Conservation (phyloP, 2,329 filamentous ascomycete genomes). For the Onygena corvina region DNA sequence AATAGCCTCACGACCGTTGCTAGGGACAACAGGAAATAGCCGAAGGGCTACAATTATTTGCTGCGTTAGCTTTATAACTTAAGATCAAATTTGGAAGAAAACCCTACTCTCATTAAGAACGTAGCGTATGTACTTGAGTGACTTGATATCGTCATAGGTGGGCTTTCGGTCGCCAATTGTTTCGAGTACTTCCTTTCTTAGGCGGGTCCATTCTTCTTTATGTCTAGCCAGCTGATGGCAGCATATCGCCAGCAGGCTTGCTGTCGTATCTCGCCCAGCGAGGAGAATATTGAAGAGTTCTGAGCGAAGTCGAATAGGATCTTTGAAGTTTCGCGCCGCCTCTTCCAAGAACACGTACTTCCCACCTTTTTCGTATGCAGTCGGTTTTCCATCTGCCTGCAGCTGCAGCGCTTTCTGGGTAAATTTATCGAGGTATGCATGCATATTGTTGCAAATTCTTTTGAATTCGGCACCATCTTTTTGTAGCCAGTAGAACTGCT, state of each 20-base stretch:
- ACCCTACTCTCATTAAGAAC: conserved; percentile 27
- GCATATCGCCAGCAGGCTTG: conserved; percentile 35
- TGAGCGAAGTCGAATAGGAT: conserved; percentile 37
- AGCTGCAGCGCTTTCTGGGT: conserved; percentile 20
- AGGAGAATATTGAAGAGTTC: conserved; percentile 43
- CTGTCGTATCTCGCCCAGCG: conserved; percentile 46
- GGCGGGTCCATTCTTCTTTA: conserved; percentile 26
- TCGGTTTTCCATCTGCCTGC: conserved; percentile 15
- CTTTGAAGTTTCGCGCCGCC: conserved; percentile 35
- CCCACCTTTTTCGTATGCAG: conserved; percentile 10
- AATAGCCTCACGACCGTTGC: conserved; percentile 41
- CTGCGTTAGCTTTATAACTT: neutral
- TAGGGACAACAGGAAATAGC: conserved; percentile 43
- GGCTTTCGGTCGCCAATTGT: conserved; percentile 34
- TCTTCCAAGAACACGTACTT: conserved; percentile 42
- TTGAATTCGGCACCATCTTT: conserved; percentile 13
- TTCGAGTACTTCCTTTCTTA: conserved; percentile 27
- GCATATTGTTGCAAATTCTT: conserved; percentile 9
- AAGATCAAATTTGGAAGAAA: neutral
- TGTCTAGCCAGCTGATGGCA: conserved; percentile 39
- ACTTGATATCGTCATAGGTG: conserved; percentile 34
- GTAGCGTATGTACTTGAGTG: conserved; percentile 29
- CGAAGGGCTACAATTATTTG: conserved; percentile 33
- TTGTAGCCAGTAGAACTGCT: conserved; percentile 12
- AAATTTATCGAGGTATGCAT: conserved; percentile 22